These are phyloP conservation scores for Catharanthus roseus DNA, from an alignment of 257 asterid genomes.

Conservation along the genomic window DNA sequence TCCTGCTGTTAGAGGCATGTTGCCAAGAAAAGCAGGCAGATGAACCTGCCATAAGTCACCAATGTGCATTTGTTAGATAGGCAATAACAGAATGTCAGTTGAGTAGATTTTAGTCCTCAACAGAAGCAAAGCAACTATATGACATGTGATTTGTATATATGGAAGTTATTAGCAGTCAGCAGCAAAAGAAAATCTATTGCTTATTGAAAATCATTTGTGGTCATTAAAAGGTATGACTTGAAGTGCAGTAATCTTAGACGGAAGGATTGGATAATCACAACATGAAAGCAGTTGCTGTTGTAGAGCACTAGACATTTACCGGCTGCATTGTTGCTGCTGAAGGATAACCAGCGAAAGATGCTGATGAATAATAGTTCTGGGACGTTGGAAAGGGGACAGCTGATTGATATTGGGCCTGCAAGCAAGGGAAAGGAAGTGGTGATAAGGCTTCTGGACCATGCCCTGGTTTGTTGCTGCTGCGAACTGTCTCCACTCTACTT, in stretches of 20 bases:
- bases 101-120: background rate
- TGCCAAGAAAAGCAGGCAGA: slow-evolving; percentile 36
- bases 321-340: slow-evolving; percentile 44
- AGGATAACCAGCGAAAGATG: slow-evolving; percentile 28
- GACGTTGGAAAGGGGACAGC: slow-evolving; percentile 31
- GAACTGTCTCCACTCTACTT: slow-evolving; percentile 22
- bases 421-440: slow-evolving; percentile 24
- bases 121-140: background rate
- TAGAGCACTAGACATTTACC: slow-evolving; percentile 42
- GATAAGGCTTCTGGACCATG: slow-evolving; percentile 18
- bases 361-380: slow-evolving; percentile 40
- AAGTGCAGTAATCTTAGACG: background rate
- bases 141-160: background rate
- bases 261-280: background rate
- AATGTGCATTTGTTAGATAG: background rate
- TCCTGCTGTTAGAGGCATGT: slow-evolving; percentile 2
- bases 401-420: slow-evolving; percentile 35
- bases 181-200: background rate
- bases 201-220: background rate
- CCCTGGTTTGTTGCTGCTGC: slow-evolving; percentile 21
- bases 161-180: background rate
- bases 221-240: background rate
- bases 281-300: too few species aligned
- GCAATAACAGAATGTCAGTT: background rate
- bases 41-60: slow-evolving; percentile 34